These are phyloP conservation scores for Castanospermum australe DNA, from an alignment of 306 rosid genomes.

Conservation along the genomic window DNA sequence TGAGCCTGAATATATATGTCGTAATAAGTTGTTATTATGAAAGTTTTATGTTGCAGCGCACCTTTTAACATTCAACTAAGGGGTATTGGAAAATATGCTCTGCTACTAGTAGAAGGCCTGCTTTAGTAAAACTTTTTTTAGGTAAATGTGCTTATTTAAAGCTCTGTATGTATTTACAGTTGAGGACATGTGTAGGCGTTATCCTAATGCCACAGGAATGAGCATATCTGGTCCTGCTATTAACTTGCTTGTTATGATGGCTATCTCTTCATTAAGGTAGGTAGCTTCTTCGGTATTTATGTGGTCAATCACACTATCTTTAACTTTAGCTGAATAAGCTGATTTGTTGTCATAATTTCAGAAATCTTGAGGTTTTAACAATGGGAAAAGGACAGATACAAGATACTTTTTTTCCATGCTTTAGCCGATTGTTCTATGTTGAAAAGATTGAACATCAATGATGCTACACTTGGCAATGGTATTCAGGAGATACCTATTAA, in stretches of 20 bases:
- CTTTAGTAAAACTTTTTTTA: neutral
- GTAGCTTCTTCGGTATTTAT: conserved; percentile 8
- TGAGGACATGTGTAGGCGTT: conserved; percentile 93
- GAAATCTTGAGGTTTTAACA: conserved; percentile 83
- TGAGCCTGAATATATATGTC: conserved; percentile 41
- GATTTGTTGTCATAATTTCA: conserved; percentile 35
- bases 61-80: neutral
- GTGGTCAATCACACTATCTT: neutral
- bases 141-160: conserved; percentile 27
- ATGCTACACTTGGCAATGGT: conserved; percentile 86
- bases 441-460: conserved; percentile 72
- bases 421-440: conserved; percentile 69
- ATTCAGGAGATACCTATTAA: conserved; percentile 77
- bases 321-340: conserved; percentile 36
- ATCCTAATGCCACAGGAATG: conserved; percentile 92
- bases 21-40: neutral
- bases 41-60: neutral
- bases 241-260: conserved; percentile 74
- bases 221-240: conserved; percentile 73
- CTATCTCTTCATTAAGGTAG: conserved; percentile 73
- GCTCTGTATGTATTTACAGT: conserved; percentile 51
- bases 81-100: neutral
- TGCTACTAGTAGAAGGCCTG: neutral
- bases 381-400: conserved; percentile 79
- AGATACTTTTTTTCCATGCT: conserved; percentile 82